A percentile compares a stretch with the other conserved stretches of the same genome.
phyloP scores from a whole-genome alignment of 2,329 filamentous ascomycete species.

The Fusarium foetens region DNA sequence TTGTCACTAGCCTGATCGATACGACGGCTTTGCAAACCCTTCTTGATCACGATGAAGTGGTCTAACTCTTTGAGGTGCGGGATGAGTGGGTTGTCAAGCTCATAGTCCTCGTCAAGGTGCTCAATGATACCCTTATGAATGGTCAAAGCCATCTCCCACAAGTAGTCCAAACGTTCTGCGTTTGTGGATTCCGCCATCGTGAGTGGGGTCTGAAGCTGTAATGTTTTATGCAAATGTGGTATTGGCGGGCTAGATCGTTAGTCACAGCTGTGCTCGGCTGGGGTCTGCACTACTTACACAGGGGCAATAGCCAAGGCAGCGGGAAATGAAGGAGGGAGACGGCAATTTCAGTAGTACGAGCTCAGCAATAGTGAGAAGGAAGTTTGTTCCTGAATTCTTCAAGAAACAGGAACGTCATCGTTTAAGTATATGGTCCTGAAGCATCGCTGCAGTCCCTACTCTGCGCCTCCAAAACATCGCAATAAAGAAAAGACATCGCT shows the following conservation, averaged over 20 bases:
- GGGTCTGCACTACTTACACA: neutral
- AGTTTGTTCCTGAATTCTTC: fast-evolving
- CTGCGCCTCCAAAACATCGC: neutral
- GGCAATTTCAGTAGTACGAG: neutral
- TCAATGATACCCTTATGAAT: neutral
- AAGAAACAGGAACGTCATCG: fast-evolving
- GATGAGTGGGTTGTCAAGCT: neutral
- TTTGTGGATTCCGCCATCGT: neutral
- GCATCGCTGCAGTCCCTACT: fast-evolving
- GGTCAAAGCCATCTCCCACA: neutral
- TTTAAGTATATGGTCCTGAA: neutral
- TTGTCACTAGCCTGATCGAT: neutral
- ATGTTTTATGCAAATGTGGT: neutral
- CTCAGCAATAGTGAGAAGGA: neutral
- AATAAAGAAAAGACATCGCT: neutral
- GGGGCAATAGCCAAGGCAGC: neutral
- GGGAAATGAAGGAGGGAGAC: too few species aligned
- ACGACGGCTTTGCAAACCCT: neutral
- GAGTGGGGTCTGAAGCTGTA: fast-evolving
- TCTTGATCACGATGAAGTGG: neutral
- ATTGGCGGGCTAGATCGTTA: neutral
- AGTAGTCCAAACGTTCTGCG: neutral
- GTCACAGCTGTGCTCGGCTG: neutral
- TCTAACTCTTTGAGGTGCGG: neutral
- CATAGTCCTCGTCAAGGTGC: neutral